A percentile compares a stretch with the other conserved stretches of the same genome.
These are phyloP conservation scores for Fibroporia radiculosa DNA, from an alignment of 768 basidiomycete genomes.

Conservation along the genomic window DNA sequence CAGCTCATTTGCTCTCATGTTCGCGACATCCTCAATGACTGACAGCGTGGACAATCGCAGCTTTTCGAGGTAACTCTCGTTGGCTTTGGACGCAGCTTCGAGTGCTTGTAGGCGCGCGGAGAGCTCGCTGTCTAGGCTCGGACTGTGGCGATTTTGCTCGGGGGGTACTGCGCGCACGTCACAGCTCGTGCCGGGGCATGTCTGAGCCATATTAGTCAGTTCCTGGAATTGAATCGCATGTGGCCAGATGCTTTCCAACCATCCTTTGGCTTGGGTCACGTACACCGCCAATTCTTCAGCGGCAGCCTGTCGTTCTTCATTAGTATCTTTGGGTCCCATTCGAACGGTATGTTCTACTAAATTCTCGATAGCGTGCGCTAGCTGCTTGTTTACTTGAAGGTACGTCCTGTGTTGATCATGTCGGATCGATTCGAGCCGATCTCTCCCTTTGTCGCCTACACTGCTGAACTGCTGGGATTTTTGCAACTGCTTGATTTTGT, in stretches of 20 bases:
- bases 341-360: neutral
- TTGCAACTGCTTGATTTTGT: conserved; percentile 1
- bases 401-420: neutral
- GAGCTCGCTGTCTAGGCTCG: neutral
- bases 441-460: neutral
- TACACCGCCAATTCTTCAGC: neutral
- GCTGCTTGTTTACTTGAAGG: conserved; percentile 1
- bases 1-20: neutral
- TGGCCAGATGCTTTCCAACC: neutral
- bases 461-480: neutral
- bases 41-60: neutral
- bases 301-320: neutral
- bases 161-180: neutral
- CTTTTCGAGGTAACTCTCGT: neutral
- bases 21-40: neutral
- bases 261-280: neutral
- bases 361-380: conserved; percentile 6
- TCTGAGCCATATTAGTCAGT: neutral
- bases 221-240: neutral
- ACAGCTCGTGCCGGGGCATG: neutral
- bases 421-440: neutral
- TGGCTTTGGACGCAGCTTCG: neutral
- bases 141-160: neutral
- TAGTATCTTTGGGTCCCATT: neutral
- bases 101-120: neutral